Percentiles rank a stretch among this genome's conserved stretches.
These are phyloP conservation scores for Ganoderma meredithae DNA, from an alignment of 1,284 basidiomycete species.

Conservation along the genomic window DNA sequence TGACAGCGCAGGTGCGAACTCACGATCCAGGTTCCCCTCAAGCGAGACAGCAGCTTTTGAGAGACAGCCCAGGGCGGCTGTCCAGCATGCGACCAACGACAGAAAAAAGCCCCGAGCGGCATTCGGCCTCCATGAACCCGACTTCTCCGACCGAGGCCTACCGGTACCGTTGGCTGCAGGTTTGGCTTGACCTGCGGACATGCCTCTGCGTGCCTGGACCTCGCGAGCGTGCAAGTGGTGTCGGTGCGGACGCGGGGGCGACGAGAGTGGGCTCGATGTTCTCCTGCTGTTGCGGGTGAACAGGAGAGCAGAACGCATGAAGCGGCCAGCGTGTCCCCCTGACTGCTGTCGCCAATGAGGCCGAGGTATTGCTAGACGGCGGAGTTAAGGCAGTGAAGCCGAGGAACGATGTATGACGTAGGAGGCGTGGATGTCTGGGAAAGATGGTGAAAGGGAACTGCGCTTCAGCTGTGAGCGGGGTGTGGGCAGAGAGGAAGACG, in stretches of 20 bases:
- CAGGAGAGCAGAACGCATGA: background rate
- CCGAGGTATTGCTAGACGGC: background rate
- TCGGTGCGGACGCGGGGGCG: background rate
- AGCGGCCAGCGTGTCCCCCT: background rate
- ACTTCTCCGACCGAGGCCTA: background rate
- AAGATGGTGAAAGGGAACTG: background rate
- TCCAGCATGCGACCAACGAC: conserved; percentile 6
- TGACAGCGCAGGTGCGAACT: too few species aligned
- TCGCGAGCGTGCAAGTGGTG: too few species aligned
- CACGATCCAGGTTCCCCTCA: conserved; percentile 19
- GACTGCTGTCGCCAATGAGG: background rate
- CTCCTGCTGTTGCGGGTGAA: background rate
- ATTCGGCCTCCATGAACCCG: background rate
- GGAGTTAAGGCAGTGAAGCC: background rate
- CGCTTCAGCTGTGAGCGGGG: background rate
- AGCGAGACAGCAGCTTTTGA: conserved; percentile 21
- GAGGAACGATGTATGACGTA: conserved; percentile 3
- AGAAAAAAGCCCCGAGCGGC: conserved; percentile 8
- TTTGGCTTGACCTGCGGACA: background rate
- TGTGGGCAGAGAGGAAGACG: background rate
- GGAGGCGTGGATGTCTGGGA: background rate
- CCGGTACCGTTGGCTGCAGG: background rate
- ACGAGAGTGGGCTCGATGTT: background rate
- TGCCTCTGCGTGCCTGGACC: background rate
- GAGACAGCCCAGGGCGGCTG: conserved; percentile 14